Percentiles rank a stretch among this genome's conserved stretches.
phyloP scores from a whole-genome alignment of 331 rosid genomes.

The Quercus tomentella region DNA sequence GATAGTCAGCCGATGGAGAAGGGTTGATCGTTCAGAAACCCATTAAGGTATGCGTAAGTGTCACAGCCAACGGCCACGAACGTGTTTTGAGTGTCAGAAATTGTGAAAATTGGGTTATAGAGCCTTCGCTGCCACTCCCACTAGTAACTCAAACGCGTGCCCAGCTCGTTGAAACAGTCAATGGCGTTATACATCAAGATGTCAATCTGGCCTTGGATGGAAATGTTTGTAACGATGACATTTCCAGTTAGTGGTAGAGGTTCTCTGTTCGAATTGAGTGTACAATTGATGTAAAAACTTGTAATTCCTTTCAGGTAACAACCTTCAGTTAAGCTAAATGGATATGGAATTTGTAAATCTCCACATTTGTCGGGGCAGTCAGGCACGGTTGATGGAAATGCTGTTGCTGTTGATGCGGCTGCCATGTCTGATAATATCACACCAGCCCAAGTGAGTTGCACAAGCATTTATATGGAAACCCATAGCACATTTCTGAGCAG shows the following conservation, averaged over 20 bases:
- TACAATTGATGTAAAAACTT: background rate
- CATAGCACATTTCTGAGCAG: background rate
- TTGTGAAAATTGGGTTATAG: background rate
- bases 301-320: background rate
- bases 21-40: accelerated
- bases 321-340: background rate
- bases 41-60: background rate
- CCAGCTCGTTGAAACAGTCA: background rate
- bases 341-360: conserved; percentile 23
- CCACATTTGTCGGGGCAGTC: conserved; percentile 12
- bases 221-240: background rate
- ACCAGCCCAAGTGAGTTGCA: background rate
- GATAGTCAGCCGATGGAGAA: background rate
- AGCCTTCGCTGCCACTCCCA: accelerated
- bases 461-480: background rate
- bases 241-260: background rate
- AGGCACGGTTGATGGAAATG: background rate
- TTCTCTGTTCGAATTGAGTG: background rate
- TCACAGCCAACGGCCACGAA: conserved; percentile 16
- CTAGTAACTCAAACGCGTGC: background rate
- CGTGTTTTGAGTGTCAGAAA: conserved; percentile 7
- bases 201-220: background rate
- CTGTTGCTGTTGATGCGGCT: background rate
- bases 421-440: background rate
- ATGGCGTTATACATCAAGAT: background rate